These are phyloP conservation scores for Berkeleyomyces basicola DNA, from an alignment of 2,329 filamentous ascomycete species.

Conservation along the genomic window DNA sequence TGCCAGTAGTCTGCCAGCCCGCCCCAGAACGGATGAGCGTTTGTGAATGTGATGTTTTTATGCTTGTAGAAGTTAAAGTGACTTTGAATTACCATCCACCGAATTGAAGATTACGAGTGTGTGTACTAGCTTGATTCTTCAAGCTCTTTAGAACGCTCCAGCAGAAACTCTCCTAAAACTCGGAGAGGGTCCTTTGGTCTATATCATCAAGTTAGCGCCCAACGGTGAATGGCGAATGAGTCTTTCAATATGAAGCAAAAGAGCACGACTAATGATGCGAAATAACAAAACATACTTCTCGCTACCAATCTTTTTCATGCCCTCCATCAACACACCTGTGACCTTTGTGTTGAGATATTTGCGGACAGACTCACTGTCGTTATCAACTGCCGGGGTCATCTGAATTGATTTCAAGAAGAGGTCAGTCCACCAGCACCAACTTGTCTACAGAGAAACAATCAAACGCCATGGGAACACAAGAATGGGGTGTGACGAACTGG, in stretches of 20 bases:
- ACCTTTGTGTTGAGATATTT: constrained; percentile 58
- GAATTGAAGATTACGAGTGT: not conserved
- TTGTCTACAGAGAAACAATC: not conserved
- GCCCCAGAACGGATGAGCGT: not conserved
- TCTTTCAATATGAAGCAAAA: not conserved
- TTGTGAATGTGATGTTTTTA: not conserved
- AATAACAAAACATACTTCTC: constrained; percentile 41
- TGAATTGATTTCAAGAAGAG: constrained; percentile 20
- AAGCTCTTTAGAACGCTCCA: constrained; percentile 50
- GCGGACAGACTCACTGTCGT: constrained; percentile 49
- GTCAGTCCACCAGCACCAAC: not conserved
- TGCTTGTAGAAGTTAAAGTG: not conserved
- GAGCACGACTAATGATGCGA: not conserved
- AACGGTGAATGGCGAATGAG: not conserved
- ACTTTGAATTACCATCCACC: not conserved
- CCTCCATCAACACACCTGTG: constrained; percentile 50
- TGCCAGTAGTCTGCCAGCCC: not conserved
- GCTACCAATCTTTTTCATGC: constrained; percentile 55
- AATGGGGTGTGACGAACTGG: not conserved
- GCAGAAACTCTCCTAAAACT: constrained; percentile 51
- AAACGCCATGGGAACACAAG: not conserved
- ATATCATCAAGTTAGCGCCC: not conserved
- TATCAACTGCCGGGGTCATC: constrained; percentile 29
- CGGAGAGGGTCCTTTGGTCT: constrained; percentile 52
- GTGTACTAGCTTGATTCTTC: constrained; percentile 25